Evolutionary conservation across 2,329 filamentous ascomycete genomes (phyloP).

Genomic region (Aspergillus floridensis): DNA sequence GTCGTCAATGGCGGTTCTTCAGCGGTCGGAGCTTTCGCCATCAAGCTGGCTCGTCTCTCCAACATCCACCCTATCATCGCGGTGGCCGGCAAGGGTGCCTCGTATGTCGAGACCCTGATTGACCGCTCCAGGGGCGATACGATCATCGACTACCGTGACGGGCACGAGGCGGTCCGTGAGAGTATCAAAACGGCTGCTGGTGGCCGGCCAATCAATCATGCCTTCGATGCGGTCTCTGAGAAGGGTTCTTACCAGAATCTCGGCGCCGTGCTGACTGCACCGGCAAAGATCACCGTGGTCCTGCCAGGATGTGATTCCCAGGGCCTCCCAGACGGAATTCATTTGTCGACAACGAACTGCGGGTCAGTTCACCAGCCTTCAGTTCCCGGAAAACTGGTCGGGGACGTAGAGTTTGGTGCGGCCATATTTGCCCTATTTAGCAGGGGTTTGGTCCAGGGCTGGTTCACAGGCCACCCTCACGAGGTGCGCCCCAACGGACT

Average conservation of each 20-base stretch:
- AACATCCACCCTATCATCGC: conserved; percentile 62
- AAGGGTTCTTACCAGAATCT: conserved; percentile 50
- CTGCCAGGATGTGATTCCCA: conserved; percentile 44
- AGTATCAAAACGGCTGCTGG: conserved; percentile 37
- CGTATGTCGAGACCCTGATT: conserved; percentile 54
- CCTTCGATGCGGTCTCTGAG: conserved; percentile 59
- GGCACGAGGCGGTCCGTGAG: conserved; percentile 53
- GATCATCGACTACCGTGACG: conserved; percentile 60
- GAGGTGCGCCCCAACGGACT: conserved; percentile 55
- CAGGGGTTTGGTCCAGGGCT: conserved; percentile 49
- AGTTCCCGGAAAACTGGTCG: conserved; percentile 3
- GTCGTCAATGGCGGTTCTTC: conserved; percentile 51
- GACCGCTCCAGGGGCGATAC: conserved; percentile 55
- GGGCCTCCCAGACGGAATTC: conserved; percentile 39
- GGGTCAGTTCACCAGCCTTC: conserved; percentile 27
- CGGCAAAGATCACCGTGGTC: conserved; percentile 42
- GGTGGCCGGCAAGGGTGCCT: conserved; percentile 53
- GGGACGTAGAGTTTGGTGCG: conserved; percentile 41
- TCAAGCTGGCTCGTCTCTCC: conserved; percentile 55
- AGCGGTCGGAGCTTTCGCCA: conserved; percentile 57
- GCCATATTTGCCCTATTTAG: conserved; percentile 47
- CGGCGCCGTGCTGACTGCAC: conserved; percentile 42
- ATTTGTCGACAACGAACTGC: conserved; percentile 38
- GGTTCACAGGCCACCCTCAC: conserved; percentile 51
- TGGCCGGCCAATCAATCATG: conserved; percentile 43